phyloP scores from a whole-genome alignment of 2,329 filamentous ascomycete species.

The Monilinia vaccinii-corymbosi region DNA sequence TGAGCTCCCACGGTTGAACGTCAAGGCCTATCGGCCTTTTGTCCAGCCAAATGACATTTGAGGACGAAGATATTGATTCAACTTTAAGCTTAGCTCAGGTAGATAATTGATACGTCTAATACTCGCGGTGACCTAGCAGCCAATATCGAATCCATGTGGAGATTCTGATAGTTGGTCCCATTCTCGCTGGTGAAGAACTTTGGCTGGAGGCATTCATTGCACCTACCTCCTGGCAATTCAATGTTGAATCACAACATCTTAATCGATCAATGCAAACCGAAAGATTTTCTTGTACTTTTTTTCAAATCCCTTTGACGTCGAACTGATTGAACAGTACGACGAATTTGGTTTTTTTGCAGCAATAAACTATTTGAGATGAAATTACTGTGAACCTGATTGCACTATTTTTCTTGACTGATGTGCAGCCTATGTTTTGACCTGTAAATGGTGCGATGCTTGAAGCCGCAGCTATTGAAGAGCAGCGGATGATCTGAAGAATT shows the following conservation, averaged over 20 bases:
- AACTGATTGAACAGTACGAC: not conserved
- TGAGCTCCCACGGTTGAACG: not conserved
- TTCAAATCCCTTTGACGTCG: not conserved
- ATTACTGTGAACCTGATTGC: not conserved
- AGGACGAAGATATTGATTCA: not conserved
- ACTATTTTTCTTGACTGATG: not conserved
- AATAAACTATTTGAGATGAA: not conserved
- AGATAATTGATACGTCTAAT: not conserved
- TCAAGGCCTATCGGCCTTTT: not conserved
- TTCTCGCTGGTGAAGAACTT: not conserved
- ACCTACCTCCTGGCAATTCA: no score
- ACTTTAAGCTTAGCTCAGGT: not conserved
- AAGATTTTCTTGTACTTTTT: not conserved
- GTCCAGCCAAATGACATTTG: not conserved
- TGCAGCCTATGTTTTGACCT: not conserved
- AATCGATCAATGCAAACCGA: not conserved
- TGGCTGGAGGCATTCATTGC: not conserved
- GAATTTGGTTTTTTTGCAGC: no score
- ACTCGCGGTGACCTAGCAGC: not conserved
- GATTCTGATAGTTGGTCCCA: not conserved
- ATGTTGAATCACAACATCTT: not conserved
- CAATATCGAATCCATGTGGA: not conserved
- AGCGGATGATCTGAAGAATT: not conserved
- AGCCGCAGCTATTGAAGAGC: not conserved
- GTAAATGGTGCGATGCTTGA: not conserved